These are phyloP conservation scores for Magnusiomyces sp. DNA, from an alignment of 1,139 yeast genomes.

Conservation along the genomic window DNA sequence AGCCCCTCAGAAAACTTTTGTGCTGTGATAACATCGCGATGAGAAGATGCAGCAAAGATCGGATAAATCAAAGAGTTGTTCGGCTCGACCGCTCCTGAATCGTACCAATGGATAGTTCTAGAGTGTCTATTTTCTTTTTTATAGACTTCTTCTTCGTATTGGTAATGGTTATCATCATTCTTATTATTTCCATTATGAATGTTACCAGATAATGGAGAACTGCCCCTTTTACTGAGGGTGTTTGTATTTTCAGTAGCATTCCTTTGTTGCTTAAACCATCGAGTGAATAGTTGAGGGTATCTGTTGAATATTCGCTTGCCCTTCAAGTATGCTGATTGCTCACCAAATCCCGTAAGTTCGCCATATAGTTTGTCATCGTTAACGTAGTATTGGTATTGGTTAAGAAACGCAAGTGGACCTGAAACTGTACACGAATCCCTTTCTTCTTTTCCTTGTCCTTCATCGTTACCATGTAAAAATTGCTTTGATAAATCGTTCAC, in stretches of 20 bases:
- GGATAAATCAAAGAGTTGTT: slow-evolving; percentile 2
- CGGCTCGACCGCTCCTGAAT: too few relatives aligned
- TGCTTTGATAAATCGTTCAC: too few relatives aligned
- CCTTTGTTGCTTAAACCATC: neutral
- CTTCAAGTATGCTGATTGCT: neutral
- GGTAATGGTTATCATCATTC: too few relatives aligned
- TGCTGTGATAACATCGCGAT: slow-evolving; percentile 17
- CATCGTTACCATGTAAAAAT: too few relatives aligned
- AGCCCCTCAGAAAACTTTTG: slow-evolving; percentile 11
- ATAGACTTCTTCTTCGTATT: neutral
- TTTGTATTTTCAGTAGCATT: too few relatives aligned
- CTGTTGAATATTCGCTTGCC: slow-evolving; percentile 8
- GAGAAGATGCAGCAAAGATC: slow-evolving; percentile 15
- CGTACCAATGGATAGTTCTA: neutral
- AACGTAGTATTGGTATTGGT: slow-evolving; percentile 13
- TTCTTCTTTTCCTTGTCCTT: too few relatives aligned
- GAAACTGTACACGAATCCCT: neutral
- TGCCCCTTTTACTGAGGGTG: too few relatives aligned
- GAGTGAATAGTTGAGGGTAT: slow-evolving; percentile 10
- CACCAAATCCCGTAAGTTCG: slow-evolving; percentile 16
- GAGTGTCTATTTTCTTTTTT: neutral
- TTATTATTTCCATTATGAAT: too few relatives aligned
- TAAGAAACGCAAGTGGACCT: slow-evolving; percentile 17
- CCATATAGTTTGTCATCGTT: slow-evolving; percentile 10
- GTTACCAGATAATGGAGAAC: too few relatives aligned